Evolutionary conservation across 83 land plant genomes (phyloP).

Genomic region (Picea engelmannii): DNA sequence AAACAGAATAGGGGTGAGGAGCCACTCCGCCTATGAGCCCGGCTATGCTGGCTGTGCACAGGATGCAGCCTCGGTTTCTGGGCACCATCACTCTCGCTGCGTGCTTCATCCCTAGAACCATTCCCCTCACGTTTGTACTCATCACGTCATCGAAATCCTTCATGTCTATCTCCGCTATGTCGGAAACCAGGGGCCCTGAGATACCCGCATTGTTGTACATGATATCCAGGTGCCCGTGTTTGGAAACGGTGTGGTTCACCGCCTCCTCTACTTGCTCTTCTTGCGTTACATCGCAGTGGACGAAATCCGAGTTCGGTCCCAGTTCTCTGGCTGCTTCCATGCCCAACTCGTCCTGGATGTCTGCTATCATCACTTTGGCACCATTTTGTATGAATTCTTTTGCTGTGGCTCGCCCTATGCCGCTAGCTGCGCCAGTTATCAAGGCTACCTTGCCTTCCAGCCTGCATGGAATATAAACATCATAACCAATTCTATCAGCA

Average conservation of each 20-base stretch:
- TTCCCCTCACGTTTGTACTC: slow-evolving; percentile 46
- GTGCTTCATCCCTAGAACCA: slow-evolving; percentile 62
- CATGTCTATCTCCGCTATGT: slow-evolving; percentile 46
- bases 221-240: slow-evolving; percentile 60
- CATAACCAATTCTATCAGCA: too few relatives aligned
- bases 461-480: slow-evolving; percentile 23
- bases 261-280: slow-evolving; percentile 45
- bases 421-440: slow-evolving; percentile 84
- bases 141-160: slow-evolving; percentile 48
- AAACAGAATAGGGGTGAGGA: slow-evolving; percentile 53
- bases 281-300: slow-evolving; percentile 42
- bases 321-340: slow-evolving; percentile 24
- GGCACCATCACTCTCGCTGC: slow-evolving; percentile 73
- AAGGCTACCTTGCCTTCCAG: slow-evolving; percentile 76
- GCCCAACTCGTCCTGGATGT: slow-evolving; percentile 57
- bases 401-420: slow-evolving; percentile 70
- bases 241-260: slow-evolving; percentile 44
- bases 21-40: slow-evolving; percentile 33
- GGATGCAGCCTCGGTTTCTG: slow-evolving; percentile 45
- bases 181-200: slow-evolving; percentile 19
- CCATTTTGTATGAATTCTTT: slow-evolving; percentile 52
- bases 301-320: slow-evolving; percentile 36
- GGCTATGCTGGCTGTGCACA: slow-evolving; percentile 66
- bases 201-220: slow-evolving; percentile 73
- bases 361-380: slow-evolving; percentile 72